Conservation (phyloP, 108 stramenopile genomes). For the Epithemia pelagica region DNA sequence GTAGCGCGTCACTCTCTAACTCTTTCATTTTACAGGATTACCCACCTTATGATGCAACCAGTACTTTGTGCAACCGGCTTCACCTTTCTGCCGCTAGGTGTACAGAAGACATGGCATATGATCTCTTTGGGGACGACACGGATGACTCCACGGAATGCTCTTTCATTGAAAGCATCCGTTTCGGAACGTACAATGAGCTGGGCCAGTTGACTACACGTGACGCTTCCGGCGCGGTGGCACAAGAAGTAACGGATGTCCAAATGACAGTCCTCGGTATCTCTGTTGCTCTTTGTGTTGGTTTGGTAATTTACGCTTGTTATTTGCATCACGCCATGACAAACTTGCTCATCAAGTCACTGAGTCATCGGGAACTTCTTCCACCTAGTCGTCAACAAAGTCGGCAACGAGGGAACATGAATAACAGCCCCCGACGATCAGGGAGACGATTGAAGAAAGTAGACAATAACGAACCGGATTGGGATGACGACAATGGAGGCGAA, state of each 20-base stretch:
- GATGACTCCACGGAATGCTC: slow-evolving; percentile 26
- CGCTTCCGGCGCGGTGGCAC: not conserved
- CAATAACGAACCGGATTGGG: slow-evolving; percentile 7
- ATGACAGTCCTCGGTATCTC: slow-evolving; percentile 18
- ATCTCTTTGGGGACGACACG: slow-evolving; percentile 16
- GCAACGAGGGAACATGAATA: not conserved
- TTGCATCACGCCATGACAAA: slow-evolving; percentile 63
- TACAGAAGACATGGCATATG: slow-evolving; percentile 16
- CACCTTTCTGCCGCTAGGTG: slow-evolving; percentile 28
- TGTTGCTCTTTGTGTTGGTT: slow-evolving; percentile 13
- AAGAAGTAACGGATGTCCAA: slow-evolving; percentile 29
- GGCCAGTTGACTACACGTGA: slow-evolving; percentile 21
- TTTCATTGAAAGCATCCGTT: slow-evolving; percentile 43
- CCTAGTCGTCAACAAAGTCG: slow-evolving; percentile 23
- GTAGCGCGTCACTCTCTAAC: not conserved
- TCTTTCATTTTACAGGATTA: slow-evolving; percentile 21
- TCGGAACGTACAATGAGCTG: slow-evolving; percentile 42
- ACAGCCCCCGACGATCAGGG: not conserved
- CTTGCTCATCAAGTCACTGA: slow-evolving; percentile 44
- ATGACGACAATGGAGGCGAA: slow-evolving; percentile 6
- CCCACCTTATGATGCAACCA: slow-evolving; percentile 41
- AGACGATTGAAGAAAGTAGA: not conserved
- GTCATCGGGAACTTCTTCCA: slow-evolving; percentile 45
- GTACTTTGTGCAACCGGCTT: slow-evolving; percentile 42
- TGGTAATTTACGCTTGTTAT: slow-evolving; percentile 46